Evolutionary conservation across 345 rosid species (phyloP).

Genomic region (Salix exigua): DNA sequence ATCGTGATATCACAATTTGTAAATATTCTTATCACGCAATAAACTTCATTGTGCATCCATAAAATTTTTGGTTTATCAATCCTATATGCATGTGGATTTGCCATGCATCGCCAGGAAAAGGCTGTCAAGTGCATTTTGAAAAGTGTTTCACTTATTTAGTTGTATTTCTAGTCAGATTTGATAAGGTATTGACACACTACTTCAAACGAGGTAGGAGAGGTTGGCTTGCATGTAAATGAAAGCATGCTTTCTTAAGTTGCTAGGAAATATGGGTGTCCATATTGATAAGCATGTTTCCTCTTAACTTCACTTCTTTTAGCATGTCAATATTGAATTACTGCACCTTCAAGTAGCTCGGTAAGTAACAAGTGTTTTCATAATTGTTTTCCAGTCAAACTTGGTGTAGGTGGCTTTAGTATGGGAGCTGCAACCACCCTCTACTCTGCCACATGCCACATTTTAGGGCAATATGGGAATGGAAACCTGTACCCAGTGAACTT

Average conservation of each 20-base stretch:
- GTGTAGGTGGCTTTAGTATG: slow-evolving; percentile 22
- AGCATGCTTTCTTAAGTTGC: background rate
- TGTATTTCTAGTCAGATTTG: background rate
- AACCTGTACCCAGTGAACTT: slow-evolving; percentile 44
- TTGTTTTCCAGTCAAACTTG: slow-evolving; percentile 17
- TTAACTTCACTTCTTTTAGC: no score
- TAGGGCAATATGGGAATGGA: slow-evolving; percentile 52
- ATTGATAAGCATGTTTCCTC: background rate
- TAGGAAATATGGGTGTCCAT: background rate
- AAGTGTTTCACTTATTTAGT: background rate
- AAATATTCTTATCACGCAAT: background rate
- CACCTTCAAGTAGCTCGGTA: background rate
- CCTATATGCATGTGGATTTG: background rate
- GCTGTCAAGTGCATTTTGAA: background rate
- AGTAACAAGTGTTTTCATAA: background rate
- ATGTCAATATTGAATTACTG: background rate
- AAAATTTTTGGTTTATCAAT: background rate
- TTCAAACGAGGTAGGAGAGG: background rate
- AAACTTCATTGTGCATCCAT: no score
- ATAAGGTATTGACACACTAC: background rate
- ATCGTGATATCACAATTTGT: background rate
- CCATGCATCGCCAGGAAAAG: background rate
- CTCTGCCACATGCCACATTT: slow-evolving; percentile 54
- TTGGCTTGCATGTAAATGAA: background rate
- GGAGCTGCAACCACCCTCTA: slow-evolving; percentile 43